Conservation (phyloP, 352 stramenopile genomes). For the Halophytophthora polymorphica region DNA sequence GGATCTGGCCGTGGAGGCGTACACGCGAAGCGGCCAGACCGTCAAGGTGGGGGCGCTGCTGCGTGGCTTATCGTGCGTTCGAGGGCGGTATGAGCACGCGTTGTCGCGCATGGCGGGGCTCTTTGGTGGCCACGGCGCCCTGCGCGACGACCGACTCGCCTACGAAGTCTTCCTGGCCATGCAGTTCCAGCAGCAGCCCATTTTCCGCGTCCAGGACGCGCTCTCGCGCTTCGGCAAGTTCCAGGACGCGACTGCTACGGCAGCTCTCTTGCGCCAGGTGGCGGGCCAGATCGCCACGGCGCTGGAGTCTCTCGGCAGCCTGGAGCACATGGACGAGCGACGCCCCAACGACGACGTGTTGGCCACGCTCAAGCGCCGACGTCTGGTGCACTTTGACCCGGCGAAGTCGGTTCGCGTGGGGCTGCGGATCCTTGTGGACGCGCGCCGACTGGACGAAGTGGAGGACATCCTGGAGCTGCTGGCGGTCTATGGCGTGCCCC, state of each 20-base stretch:
- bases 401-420: conserved; percentile 13
- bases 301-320: conserved; percentile 9
- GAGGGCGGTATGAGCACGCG: conserved; percentile 30
- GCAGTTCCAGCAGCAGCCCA: conserved; percentile 37
- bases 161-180: conserved; percentile 46
- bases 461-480: conserved; percentile 34
- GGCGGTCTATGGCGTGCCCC: conserved; percentile 23
- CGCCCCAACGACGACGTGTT: conserved; percentile 15
- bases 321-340: conserved; percentile 3
- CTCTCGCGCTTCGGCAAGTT: conserved; percentile 43
- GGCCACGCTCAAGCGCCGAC: conserved; percentile 10
- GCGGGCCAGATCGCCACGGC: conserved; percentile 26
- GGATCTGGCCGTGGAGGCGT: conserved; percentile 34
- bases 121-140: conserved; percentile 21
- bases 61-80: conserved; percentile 31
- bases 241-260: conserved; percentile 28
- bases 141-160: conserved; percentile 27
- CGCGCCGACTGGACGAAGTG: conserved; percentile 26
- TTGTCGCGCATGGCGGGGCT: conserved; percentile 24
- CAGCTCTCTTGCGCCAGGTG: conserved; percentile 33
- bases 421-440: conserved; percentile 32
- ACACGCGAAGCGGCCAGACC: conserved; percentile 34
- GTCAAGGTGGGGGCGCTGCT: conserved; percentile 50
- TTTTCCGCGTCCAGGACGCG: conserved; percentile 39
- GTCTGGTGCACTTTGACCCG: conserved; percentile 21